Conservation (phyloP, 495 filamentous ascomycete species). For the Annulohypoxylon bovei region DNA sequence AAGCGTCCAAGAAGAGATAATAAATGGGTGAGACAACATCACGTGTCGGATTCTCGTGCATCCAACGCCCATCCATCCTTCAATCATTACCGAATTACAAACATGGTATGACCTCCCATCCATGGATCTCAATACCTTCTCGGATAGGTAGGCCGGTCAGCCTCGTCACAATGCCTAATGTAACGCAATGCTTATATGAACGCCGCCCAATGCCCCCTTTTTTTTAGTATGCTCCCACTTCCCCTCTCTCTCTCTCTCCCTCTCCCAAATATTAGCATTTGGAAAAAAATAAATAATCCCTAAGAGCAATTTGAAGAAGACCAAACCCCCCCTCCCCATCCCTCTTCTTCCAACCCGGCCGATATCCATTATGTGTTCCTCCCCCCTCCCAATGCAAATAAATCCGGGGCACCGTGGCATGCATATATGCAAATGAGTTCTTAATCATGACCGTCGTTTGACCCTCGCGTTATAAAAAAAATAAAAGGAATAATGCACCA, state of each 20-base stretch:
- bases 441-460: slow-evolving; percentile 7
- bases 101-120: slow-evolving; percentile 5
- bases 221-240: slow-evolving; percentile 21
- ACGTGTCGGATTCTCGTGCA: slow-evolving; percentile 26
- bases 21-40: slow-evolving; percentile 34
- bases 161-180: slow-evolving; percentile 34
- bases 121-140: background rate
- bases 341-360: background rate
- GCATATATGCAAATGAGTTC: slow-evolving; percentile 35
- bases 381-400: slow-evolving; percentile 1
- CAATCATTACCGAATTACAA: slow-evolving; percentile 6
- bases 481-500: background rate
- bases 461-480: background rate
- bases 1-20: slow-evolving; percentile 1
- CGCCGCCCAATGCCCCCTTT: slow-evolving; percentile 37
- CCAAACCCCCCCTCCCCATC: background rate
- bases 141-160: slow-evolving; percentile 14
- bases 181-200: slow-evolving; percentile 41
- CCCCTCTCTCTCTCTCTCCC: background rate
- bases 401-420: slow-evolving; percentile 18
- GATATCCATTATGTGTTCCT: background rate
- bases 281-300: background rate
- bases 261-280: background rate
- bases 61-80: slow-evolving; percentile 29
- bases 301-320: background rate